Evolutionary conservation across 2,329 filamentous ascomycete genomes (phyloP).

Genomic region (Graphiopsis chlorocephala): DNA sequence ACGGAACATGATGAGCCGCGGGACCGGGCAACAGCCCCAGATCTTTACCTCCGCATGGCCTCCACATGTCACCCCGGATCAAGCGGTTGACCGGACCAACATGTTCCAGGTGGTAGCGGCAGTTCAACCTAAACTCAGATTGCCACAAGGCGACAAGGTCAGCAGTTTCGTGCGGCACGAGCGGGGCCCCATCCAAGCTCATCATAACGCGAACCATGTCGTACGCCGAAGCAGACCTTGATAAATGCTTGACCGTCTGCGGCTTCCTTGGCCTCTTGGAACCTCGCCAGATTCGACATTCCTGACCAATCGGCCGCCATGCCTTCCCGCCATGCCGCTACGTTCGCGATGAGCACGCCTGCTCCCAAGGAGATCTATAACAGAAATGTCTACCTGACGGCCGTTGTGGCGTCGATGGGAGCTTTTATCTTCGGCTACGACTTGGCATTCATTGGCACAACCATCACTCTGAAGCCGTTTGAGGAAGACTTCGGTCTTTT

Average conservation of each 20-base stretch:
- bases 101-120: not conserved
- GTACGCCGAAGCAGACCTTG: not conserved
- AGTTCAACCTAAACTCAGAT: not conserved
- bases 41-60: not conserved
- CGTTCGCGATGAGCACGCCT: constrained; percentile 3
- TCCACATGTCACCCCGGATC: constrained; percentile 4
- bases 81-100: not conserved
- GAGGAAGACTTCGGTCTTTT: constrained; percentile 20
- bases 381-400: constrained; percentile 17
- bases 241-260: constrained; percentile 12
- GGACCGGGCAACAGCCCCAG: not conserved
- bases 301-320: constrained; percentile 2
- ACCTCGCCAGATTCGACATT: not conserved
- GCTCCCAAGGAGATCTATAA: constrained; percentile 22
- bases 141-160: not conserved
- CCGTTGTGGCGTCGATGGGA: constrained; percentile 21
- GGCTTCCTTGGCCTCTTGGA: constrained; percentile 6
- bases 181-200: constrained; percentile 6
- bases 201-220: not conserved
- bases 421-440: constrained; percentile 25
- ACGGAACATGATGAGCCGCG: constrained; percentile 3
- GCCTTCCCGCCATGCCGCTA: constrained; percentile 16
- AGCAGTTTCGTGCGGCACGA: not conserved
- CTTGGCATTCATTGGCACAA: constrained; percentile 23
- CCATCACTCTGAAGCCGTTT: constrained; percentile 22